Evolutionary conservation across 2,329 filamentous ascomycete genomes (phyloP).

Genomic region (Cladosporium phlei): DNA sequence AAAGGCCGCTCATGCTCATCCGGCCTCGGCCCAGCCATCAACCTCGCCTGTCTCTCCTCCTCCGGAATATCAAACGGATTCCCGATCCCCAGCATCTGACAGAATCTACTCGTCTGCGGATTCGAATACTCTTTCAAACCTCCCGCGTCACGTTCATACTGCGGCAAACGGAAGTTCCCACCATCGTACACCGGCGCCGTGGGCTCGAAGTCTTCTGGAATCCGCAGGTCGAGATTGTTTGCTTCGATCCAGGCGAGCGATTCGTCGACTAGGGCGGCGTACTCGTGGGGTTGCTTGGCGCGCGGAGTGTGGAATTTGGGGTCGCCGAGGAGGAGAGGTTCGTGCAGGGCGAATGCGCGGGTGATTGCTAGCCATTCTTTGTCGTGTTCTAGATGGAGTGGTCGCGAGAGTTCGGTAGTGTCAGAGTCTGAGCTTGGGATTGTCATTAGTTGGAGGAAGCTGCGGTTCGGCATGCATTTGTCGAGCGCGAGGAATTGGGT

Average conservation of each 20-base stretch:
- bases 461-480: conserved; percentile 75
- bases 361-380: conserved; percentile 94
- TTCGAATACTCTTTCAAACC: conserved; percentile 77
- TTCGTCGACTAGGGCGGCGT: conserved; percentile 61
- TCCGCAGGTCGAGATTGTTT: conserved; percentile 52
- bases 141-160: conserved; percentile 23
- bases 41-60: conserved; percentile 61
- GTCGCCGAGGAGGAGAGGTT: conserved; percentile 58
- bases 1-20: conserved; percentile 23
- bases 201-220: conserved; percentile 68
- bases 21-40: conserved; percentile 53
- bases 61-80: conserved; percentile 72
- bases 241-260: conserved; percentile 77
- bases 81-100: conserved; percentile 67
- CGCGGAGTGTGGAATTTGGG: conserved; percentile 42
- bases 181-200: conserved; percentile 66
- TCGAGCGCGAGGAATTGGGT: conserved; percentile 87
- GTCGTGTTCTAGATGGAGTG: conserved; percentile 71
- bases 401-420: conserved; percentile 44
- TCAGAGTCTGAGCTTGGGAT: conserved; percentile 36
- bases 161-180: conserved; percentile 18
- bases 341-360: conserved; percentile 65
- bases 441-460: conserved; percentile 76
- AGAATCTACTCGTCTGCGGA: conserved; percentile 78
- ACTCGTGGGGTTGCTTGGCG: conserved; percentile 56